Evolutionary conservation across 345 rosid genomes (phyloP).

Genomic region (Bruguiera sexangula): DNA sequence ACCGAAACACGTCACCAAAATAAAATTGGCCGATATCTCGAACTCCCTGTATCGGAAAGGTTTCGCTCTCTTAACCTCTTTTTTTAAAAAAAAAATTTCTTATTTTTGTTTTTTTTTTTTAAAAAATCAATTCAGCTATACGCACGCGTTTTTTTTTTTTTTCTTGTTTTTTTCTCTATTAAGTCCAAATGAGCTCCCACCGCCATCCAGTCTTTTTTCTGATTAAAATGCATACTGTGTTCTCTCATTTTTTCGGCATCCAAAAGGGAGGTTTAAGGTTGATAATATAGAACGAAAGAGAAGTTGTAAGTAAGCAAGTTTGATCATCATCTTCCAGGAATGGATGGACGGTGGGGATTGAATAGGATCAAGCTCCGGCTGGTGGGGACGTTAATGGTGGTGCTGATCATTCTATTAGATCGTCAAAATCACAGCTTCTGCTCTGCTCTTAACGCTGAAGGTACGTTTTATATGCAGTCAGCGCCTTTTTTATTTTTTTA

Average conservation of each 20-base stretch:
- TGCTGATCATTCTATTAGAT: constrained; percentile 18
- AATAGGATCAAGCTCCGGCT: neutral
- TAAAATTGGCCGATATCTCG: neutral
- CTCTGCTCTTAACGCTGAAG: constrained; percentile 55
- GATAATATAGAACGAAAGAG: neutral
- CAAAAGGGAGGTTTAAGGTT: too few relatives aligned
- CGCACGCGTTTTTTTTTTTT: constrained; percentile 35
- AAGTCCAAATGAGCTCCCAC: neutral
- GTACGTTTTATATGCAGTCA: constrained; percentile 23
- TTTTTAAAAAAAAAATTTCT: neutral
- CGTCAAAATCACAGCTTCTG: constrained; percentile 31
- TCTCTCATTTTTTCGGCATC: too few relatives aligned
- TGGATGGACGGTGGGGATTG: constrained; percentile 16
- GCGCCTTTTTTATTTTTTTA: neutral
- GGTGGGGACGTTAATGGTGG: constrained; percentile 22
- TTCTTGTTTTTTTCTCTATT: neutral
- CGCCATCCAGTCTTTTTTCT: too few relatives aligned
- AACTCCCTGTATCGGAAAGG: neutral
- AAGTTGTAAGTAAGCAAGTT: constrained; percentile 1
- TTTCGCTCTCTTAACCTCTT: neutral
- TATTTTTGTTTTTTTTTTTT: too few relatives aligned
- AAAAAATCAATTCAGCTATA: neutral
- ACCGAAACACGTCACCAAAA: neutral
- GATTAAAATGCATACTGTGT: too few relatives aligned
- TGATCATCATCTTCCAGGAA: neutral